phyloP scores from a whole-genome alignment of 805 yeast genomes.

The Kuraishia floccosa region DNA sequence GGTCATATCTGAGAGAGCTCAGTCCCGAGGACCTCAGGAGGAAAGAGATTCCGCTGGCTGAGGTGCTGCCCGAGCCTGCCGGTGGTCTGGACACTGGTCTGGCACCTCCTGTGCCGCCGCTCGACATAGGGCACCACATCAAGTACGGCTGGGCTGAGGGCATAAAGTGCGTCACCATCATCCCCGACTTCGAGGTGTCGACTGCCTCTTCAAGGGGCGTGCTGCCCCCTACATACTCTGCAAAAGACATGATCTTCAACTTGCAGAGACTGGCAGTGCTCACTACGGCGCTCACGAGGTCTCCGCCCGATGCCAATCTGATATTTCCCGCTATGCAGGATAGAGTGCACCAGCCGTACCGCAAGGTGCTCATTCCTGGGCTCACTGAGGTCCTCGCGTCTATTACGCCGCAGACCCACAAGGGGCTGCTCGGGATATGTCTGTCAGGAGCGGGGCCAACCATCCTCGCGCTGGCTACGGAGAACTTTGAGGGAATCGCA shows the following conservation, averaged over 20 bases:
- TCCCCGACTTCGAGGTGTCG: constrained; percentile 90
- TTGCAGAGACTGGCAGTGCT: constrained; percentile 87
- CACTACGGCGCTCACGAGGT: constrained; percentile 83
- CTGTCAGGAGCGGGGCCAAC: constrained; percentile 98
- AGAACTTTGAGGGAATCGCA: constrained; percentile 78
- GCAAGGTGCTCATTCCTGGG: constrained; percentile 88
- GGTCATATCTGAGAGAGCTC: constrained; percentile 81
- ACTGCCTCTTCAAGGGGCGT: constrained; percentile 90
- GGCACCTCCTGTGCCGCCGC: constrained; percentile 75
- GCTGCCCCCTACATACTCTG: constrained; percentile 67
- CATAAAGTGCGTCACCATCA: constrained; percentile 81
- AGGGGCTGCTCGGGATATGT: constrained; percentile 88
- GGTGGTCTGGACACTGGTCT: constrained; percentile 61
- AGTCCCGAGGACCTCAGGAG: constrained; percentile 59
- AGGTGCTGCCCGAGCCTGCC: constrained; percentile 70
- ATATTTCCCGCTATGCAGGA: constrained; percentile 96
- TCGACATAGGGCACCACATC: constrained; percentile 79
- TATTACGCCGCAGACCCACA: constrained; percentile 72
- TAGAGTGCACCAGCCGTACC: constrained; percentile 93
- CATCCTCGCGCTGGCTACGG: constrained; percentile 85
- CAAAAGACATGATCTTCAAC: constrained; percentile 81
- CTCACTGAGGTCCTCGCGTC: constrained; percentile 66
- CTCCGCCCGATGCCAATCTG: constrained; percentile 70
- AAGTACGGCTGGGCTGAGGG: constrained; percentile 73
- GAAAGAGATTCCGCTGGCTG: constrained; percentile 76